phyloP scores from a whole-genome alignment of 345 rosid genomes.

The Kernera saxatilis region DNA sequence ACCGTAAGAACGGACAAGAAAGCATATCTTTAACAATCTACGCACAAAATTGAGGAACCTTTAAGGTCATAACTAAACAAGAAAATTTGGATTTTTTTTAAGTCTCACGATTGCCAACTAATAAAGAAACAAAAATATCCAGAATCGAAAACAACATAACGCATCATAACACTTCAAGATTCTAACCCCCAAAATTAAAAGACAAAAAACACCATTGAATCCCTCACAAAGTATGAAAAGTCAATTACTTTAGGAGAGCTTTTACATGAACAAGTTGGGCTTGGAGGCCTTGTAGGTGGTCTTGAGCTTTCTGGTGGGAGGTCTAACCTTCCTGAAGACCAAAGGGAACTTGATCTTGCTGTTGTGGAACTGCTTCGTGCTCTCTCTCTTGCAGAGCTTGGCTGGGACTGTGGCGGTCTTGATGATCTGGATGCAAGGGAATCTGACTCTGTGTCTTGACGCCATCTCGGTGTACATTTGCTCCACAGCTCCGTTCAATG shows the following conservation, averaged over 20 bases:
- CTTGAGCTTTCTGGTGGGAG: constrained; percentile 54
- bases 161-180: constrained; percentile 6
- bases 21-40: too few species aligned
- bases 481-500: constrained; percentile 55
- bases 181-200: background rate
- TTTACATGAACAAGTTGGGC: constrained; percentile 50
- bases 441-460: constrained; percentile 58
- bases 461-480: constrained; percentile 69
- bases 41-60: too few species aligned
- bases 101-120: background rate
- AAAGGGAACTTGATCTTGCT: constrained; percentile 46
- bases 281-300: constrained; percentile 50
- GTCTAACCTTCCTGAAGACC: constrained; percentile 43
- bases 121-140: background rate
- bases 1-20: too few species aligned
- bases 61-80: background rate
- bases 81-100: background rate
- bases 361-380: constrained; percentile 57
- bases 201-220: background rate
- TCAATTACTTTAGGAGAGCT: background rate
- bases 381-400: constrained; percentile 45
- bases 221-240: background rate
- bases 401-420: constrained; percentile 54
- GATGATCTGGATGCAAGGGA: constrained; percentile 59
- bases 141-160: background rate